These are phyloP conservation scores for Colletotrichum sp. DNA, from an alignment of 2,329 filamentous ascomycete genomes.

Conservation along the genomic window DNA sequence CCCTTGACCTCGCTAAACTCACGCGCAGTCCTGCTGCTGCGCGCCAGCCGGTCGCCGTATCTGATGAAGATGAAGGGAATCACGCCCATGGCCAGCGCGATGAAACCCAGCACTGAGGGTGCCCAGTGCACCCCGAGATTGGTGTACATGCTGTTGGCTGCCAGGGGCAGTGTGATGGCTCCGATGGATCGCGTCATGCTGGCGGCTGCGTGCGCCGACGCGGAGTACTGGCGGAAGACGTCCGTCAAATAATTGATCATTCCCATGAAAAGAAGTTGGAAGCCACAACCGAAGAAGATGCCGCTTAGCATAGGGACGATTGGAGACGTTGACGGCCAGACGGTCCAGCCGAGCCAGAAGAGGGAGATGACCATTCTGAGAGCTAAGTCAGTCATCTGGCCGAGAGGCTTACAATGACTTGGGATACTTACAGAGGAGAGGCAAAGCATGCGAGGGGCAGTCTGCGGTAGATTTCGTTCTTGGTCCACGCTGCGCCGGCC, in stretches of 20 bases:
- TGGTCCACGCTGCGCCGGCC: slow-evolving; percentile 33
- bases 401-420: not conserved
- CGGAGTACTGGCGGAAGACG: slow-evolving; percentile 34
- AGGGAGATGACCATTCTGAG: slow-evolving; percentile 58
- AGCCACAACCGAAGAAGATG: slow-evolving; percentile 47
- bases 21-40: slow-evolving; percentile 25
- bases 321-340: slow-evolving; percentile 38
- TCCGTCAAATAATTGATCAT: slow-evolving; percentile 40
- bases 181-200: slow-evolving; percentile 36
- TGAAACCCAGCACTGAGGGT: slow-evolving; percentile 36
- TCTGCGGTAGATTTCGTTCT: slow-evolving; percentile 37
- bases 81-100: slow-evolving; percentile 31
- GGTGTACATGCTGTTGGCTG: slow-evolving; percentile 34
- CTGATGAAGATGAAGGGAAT: slow-evolving; percentile 36
- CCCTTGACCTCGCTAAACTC: not conserved
- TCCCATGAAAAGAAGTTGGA: slow-evolving; percentile 38
- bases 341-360: slow-evolving; percentile 67
- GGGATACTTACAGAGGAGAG: slow-evolving; percentile 58
- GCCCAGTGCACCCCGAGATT: slow-evolving; percentile 38
- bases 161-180: slow-evolving; percentile 36
- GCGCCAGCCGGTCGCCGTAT: slow-evolving; percentile 32
- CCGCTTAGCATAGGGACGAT: slow-evolving; percentile 42
- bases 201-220: slow-evolving; percentile 38
- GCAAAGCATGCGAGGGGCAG: slow-evolving; percentile 57
- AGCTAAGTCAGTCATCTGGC: slow-evolving; percentile 31